These are phyloP conservation scores for Chaetomium tenue DNA, from an alignment of 495 filamentous ascomycete genomes.

Conservation along the genomic window DNA sequence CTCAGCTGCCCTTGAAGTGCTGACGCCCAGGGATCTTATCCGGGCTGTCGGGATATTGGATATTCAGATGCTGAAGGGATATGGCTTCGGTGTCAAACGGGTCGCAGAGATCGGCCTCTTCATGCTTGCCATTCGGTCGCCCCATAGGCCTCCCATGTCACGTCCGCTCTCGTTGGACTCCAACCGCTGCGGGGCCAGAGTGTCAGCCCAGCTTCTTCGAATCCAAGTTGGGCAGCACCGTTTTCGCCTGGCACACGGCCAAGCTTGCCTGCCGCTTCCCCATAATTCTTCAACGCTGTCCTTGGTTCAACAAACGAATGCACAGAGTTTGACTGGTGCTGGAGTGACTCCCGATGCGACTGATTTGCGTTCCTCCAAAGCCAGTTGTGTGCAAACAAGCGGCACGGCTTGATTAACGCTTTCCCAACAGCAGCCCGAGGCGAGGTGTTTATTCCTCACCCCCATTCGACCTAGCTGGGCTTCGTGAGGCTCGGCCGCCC, in stretches of 20 bases:
- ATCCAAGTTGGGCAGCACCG: conserved; percentile 24
- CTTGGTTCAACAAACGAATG: not conserved
- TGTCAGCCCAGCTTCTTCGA: conserved; percentile 1
- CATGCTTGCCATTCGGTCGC: not conserved
- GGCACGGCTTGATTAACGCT: not conserved
- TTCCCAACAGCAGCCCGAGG: conserved; percentile 9
- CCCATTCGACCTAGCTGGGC: not conserved
- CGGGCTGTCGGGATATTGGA: not conserved
- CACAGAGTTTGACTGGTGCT: conserved; percentile 6
- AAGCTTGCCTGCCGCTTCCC: conserved; percentile 12
- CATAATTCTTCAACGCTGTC: conserved; percentile 11
- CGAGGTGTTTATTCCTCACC: not conserved
- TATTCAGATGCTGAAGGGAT: not conserved
- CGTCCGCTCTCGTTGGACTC: conserved; percentile 15
- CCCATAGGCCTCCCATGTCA: not conserved
- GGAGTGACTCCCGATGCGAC: conserved; percentile 8
- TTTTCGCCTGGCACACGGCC: conserved; percentile 13
- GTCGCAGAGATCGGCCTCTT: conserved; percentile 6
- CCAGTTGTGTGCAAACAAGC: conserved; percentile 3
- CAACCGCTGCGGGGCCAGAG: conserved; percentile 15
- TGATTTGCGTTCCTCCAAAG: not conserved
- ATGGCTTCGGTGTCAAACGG: not conserved
- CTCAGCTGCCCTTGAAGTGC: not conserved
- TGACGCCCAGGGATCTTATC: not conserved
- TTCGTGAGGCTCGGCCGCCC: conserved; percentile 17